Percentiles rank a stretch among this genome's conserved stretches.
Conservation (phyloP, 2,329 filamentous ascomycete species). For the Diaporthe ilicicola region DNA sequence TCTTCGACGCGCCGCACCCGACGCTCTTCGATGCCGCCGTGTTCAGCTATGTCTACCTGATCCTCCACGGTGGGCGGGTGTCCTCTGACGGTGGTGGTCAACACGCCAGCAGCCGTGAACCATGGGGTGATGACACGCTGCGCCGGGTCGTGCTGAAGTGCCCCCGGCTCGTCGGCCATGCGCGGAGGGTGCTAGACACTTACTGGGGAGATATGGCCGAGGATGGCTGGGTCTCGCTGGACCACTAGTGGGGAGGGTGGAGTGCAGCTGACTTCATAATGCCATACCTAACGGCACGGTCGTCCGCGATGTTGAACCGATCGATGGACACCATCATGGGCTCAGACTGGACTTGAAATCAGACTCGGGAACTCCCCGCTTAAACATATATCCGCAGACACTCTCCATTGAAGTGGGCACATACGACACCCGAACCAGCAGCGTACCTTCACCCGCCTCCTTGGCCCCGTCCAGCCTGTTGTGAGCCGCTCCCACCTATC, state of each 20-base stretch:
- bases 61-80: slow-evolving; percentile 61
- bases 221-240: not conserved
- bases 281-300: no score
- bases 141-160: slow-evolving; percentile 57
- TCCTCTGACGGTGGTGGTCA: slow-evolving; percentile 53
- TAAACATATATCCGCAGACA: no score
- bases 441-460: not conserved
- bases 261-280: no score
- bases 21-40: slow-evolving; percentile 86
- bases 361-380: no score
- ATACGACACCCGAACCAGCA: not conserved
- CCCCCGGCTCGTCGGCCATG: slow-evolving; percentile 71
- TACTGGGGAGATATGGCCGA: slow-evolving; percentile 38
- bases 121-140: slow-evolving; percentile 61
- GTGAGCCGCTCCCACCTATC: not conserved
- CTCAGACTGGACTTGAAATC: no score
- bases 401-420: no score
- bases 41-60: slow-evolving; percentile 87
- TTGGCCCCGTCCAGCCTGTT: not conserved
- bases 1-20: slow-evolving; percentile 62
- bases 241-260: not conserved
- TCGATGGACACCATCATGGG: no score
- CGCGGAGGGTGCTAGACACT: slow-evolving; percentile 50
- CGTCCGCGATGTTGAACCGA: no score
- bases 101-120: not conserved